Base-by-base conservation (phyloP, 306 rosid species). In the Dalbergia oliveri region DNA sequence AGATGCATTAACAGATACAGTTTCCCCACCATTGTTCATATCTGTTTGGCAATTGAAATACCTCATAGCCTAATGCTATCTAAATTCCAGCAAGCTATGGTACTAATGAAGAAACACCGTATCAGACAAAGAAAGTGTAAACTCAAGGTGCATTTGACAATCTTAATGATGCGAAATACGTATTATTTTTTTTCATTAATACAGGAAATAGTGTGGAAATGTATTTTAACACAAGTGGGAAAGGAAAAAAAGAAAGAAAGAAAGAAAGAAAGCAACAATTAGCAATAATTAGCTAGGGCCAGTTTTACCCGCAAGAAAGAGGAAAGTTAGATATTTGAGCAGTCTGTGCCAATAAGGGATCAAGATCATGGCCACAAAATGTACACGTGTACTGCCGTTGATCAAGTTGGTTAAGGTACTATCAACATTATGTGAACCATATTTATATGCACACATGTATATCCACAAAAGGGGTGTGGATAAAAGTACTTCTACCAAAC, bases 401-500 rank as follows among this genome's bases (percentile, higher is more conserved):
- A 75, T 66, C 72, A 80, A 80, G 84, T 84, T 75, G 76, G 76
- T 80, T 63, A 80, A 77, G 49, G 85, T 66, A 80, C 72, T 47
- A 65, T 85, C 77, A 66, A 77, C 69, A 51, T 76, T 68, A 71
- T 76, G 84, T 69, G 79, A 80, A 63, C 67, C 51, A 58, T 71
- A 75, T 77, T 75, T 79, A 47, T 51, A 15, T 39, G 10, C 14
- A 67, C 56, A 63, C 69, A 63, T 45, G 63, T 58, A 57, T 78
- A 66, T 65, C 68, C 59, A 58, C 15, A 70, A 65, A 44, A 57
- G 41, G 50, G 6, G 49, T 23, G 21, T 66, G 60, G 73, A 85
- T 71, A 61, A 66, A 76, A 77, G 88, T 75, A 79, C 73, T 79
- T 69, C 37, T 19, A 82, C 82, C 86, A 78, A 78, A 78, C 86